Conservation (phyloP, 805 yeast species). For the Saccharomyces jurei region DNA sequence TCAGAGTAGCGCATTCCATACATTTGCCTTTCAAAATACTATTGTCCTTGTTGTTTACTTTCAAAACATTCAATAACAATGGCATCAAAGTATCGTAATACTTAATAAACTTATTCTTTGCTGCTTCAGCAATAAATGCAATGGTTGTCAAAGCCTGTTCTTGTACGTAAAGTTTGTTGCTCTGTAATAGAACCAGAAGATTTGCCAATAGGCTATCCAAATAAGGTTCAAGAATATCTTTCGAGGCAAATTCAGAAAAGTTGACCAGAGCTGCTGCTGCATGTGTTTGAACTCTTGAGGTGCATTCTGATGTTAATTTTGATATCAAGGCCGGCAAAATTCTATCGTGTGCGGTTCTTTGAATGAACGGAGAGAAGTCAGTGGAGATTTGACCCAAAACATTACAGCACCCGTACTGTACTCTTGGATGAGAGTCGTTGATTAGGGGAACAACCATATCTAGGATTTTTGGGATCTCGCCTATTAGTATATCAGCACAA, state of each 20-base stretch:
- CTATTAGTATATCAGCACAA: conserved; percentile 77
- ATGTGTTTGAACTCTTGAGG: conserved; percentile 92
- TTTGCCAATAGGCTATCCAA: conserved; percentile 72
- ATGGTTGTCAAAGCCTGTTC: conserved; percentile 95
- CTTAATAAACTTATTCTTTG: conserved; percentile 77
- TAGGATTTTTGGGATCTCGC: conserved; percentile 72
- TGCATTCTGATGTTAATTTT: conserved; percentile 61
- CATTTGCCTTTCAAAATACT: conserved; percentile 82
- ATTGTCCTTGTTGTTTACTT: conserved; percentile 69
- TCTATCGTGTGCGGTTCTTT: conserved; percentile 67
- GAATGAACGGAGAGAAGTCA: conserved; percentile 86
- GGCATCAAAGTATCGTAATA: conserved; percentile 96
- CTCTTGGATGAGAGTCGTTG: conserved; percentile 83
- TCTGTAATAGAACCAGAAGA: conserved; percentile 65
- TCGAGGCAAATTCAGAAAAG: conserved; percentile 84
- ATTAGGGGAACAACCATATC: conserved; percentile 82
- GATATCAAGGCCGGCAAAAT: conserved; percentile 85
- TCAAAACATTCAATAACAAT: conserved; percentile 66
- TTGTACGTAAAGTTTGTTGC: conserved; percentile 88
- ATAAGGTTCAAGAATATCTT: conserved; percentile 85
- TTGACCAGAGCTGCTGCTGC: conserved; percentile 98
- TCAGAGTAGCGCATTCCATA: conserved; percentile 89
- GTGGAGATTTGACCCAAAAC: conserved; percentile 96
- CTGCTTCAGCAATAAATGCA: conserved; percentile 95
- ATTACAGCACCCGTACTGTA: conserved; percentile 94